Conservation (phyloP, 2,329 filamentous ascomycete genomes). For the Apiospora malaysiana region DNA sequence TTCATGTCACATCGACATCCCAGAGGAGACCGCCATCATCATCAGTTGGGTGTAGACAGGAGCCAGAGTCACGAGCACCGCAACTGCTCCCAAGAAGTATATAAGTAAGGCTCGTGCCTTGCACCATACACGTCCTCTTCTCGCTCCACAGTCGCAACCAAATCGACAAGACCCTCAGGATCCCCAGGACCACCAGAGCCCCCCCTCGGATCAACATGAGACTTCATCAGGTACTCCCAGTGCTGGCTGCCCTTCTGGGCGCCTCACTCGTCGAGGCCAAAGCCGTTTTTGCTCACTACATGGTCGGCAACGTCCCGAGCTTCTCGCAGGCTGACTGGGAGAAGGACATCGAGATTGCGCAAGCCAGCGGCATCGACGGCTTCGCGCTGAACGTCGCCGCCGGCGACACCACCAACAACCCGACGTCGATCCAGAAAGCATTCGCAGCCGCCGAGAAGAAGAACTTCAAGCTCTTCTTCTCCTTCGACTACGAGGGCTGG, state of each 20-base stretch:
- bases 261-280: constrained; percentile 25
- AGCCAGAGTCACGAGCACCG: background rate
- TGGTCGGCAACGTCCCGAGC: constrained; percentile 26
- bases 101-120: background rate
- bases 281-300: constrained; percentile 29
- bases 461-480: constrained; percentile 46
- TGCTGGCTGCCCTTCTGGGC: constrained; percentile 28
- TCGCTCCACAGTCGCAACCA: constrained; percentile 9
- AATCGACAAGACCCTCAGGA: background rate
- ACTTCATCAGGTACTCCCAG: constrained; percentile 19
- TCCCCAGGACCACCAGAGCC: no score
- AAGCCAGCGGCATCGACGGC: constrained; percentile 46
- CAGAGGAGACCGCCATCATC: background rate
- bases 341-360: constrained; percentile 41
- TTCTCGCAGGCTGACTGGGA: constrained; percentile 26
- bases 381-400: constrained; percentile 48
- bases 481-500: constrained; percentile 45
- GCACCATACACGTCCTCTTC: background rate
- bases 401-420: constrained; percentile 27
- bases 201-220: constrained; percentile 17
- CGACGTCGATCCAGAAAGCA: constrained; percentile 30
- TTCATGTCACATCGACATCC: background rate
- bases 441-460: constrained; percentile 34
- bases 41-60: background rate
- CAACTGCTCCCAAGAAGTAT: background rate